These are phyloP conservation scores for Oropetium thomaeum DNA, from an alignment of 176 grass and related monocot species.

Conservation along the genomic window DNA sequence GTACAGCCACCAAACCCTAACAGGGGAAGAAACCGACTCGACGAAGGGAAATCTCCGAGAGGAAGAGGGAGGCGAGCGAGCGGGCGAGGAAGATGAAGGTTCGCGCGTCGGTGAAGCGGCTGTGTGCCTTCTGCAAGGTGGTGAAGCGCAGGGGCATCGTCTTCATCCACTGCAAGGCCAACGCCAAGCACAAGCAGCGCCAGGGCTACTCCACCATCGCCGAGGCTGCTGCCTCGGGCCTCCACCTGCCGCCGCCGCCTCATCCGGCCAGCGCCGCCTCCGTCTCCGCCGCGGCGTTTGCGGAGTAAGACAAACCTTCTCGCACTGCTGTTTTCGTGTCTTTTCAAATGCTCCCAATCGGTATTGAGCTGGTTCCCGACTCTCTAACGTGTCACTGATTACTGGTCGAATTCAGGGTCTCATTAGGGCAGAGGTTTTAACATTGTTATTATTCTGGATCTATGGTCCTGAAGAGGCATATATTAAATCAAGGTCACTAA, in stretches of 20 bases:
- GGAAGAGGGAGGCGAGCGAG: neutral
- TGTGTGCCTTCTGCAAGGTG: conserved; percentile 81
- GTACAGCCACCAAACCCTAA: conserved; percentile 14
- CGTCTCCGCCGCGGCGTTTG: conserved; percentile 23
- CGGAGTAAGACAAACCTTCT: conserved; percentile 23
- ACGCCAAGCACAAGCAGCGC: conserved; percentile 96
- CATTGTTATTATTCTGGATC: neutral
- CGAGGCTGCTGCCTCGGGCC: conserved; percentile 24
- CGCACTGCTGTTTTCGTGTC: neutral
- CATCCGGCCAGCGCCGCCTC: neutral
- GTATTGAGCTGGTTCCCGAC: neutral
- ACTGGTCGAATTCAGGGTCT: neutral
- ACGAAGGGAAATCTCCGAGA: neutral
- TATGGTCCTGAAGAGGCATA: neutral
- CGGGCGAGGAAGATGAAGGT: conserved; percentile 70
- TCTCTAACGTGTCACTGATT: neutral
- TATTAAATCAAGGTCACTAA: neutral
- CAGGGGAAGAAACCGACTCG: neutral
- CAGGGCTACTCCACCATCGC: conserved; percentile 90
- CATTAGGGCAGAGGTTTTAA: neutral
- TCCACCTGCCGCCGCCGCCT: neutral
- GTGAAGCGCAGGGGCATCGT: conserved; percentile 92
- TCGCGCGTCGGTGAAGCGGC: conserved; percentile 85
- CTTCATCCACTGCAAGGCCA: conserved; percentile 76
- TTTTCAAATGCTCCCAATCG: neutral